Base-by-base conservation (phyloP, 2,329 filamentous ascomycete species). In the Fusarium musae region DNA sequence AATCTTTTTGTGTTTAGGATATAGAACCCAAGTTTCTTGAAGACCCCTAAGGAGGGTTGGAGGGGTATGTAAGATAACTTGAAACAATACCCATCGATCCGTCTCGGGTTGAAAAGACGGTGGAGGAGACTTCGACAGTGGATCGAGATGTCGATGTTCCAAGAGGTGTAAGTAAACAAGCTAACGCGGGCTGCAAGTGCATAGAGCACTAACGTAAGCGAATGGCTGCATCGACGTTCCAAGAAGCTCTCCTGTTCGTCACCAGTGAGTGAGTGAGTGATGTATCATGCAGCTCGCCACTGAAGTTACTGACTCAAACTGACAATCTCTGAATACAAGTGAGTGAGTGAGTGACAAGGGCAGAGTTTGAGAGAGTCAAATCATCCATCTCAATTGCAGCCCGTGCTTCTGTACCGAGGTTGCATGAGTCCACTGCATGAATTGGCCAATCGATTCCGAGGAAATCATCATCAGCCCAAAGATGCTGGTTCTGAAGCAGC, bases 71-170 rank as follows among this genome's bases (percentile, higher is more conserved):
- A 28, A 43, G 21, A 32, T n/a, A 53, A 44, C 26, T 61, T 59
- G 62, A 66, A 66, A 66, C n/a, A 47, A 39, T 62, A 19, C n/a
- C 15, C 43, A 66, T 59, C 28, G 53, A 17, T 30, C 11, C 36
- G 59, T 70, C 59, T 70, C 59, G 59, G 36, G 44, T 73, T 66
- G 30, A 72, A 72, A 73, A 73, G 70, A 72, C 70, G 70, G 70
- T 73, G 70, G 69, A 73, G 56, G 70, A 56, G 13, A 60, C 56
- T 72, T 62, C 34, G 39, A 66, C 39, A 47, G 64, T 72, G 64
- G 63, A 69, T 56, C 64, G 23, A 54, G 34, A 54, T 40, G 30
- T 56, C 19, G 63, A 62, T 36, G 34, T 23, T 57, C 56, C 47
- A 50, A 47, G 59, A 36, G 60, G 47, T n/a, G 57, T 50, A 56